A percentile compares a stretch with the other conserved stretches of the same genome.
phyloP scores from a whole-genome alignment of 2,329 filamentous ascomycete species.

The Hypomyces rosellus region DNA sequence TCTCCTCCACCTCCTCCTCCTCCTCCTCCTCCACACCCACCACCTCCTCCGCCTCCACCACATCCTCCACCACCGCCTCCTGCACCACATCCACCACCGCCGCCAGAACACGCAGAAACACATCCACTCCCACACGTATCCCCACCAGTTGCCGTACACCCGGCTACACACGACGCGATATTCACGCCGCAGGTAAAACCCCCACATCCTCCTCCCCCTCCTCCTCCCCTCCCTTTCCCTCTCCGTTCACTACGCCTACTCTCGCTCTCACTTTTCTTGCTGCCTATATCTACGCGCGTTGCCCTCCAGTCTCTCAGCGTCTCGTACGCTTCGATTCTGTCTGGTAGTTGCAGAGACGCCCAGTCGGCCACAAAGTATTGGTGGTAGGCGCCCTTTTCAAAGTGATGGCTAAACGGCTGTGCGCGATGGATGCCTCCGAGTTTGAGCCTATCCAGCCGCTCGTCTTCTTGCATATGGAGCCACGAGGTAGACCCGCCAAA shows the following conservation, averaged over 20 bases:
- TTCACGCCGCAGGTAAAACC: constrained; percentile 15
- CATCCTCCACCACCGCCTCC: constrained; percentile 15
- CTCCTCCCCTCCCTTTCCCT: no score
- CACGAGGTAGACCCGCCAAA: constrained; percentile 28
- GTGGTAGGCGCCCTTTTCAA: constrained; percentile 24
- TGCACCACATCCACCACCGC: constrained; percentile 6
- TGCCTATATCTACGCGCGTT: constrained; percentile 11
- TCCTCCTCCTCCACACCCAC: constrained; percentile 12
- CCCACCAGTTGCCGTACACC: constrained; percentile 10
- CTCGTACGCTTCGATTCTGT: constrained; percentile 19
- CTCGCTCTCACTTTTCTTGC: background rate
- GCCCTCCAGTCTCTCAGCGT: constrained; percentile 19
- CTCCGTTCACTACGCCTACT: constrained; percentile 8
- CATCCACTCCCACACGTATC: constrained; percentile 20
- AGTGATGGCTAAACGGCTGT: constrained; percentile 35
- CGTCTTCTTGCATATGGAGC: constrained; percentile 23
- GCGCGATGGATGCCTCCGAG: constrained; percentile 38
- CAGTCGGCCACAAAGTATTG: constrained; percentile 25
- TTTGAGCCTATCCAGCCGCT: constrained; percentile 26
- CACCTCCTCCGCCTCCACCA: constrained; percentile 16
- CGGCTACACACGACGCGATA: constrained; percentile 14
- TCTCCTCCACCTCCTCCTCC: background rate
- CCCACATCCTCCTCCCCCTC: constrained; percentile 8
- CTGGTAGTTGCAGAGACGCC: constrained; percentile 14
- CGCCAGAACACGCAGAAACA: constrained; percentile 6